Evolutionary conservation across 2,329 filamentous ascomycete genomes (phyloP).

Genomic region (Alternaria viburni): DNA sequence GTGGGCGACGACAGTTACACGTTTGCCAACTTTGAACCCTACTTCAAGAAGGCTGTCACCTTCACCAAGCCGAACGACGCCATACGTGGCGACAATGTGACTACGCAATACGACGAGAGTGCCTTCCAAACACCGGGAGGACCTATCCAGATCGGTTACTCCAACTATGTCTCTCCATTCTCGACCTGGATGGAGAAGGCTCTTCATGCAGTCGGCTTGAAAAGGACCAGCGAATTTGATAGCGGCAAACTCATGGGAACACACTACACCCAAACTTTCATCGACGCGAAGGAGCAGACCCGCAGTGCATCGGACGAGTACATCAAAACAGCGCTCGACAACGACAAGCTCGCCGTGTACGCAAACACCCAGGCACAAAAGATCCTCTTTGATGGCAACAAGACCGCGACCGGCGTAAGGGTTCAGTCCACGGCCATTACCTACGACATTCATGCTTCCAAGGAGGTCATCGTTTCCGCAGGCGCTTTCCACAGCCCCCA

Average conservation of each 20-base stretch:
- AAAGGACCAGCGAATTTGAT: conserved; percentile 14
- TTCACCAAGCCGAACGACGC: conserved; percentile 30
- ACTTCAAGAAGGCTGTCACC: conserved; percentile 31
- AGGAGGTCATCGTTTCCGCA: background rate
- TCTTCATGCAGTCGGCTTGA: conserved; percentile 20
- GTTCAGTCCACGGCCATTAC: conserved; percentile 52
- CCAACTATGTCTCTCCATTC: conserved; percentile 23
- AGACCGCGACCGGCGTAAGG: conserved; percentile 24
- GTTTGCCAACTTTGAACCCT: background rate
- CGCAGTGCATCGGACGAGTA: conserved; percentile 13
- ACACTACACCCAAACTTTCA: conserved; percentile 27
- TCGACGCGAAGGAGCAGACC: conserved; percentile 22
- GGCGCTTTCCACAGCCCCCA: conserved; percentile 34
- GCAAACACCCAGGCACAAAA: conserved; percentile 40
- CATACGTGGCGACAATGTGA: conserved; percentile 10
- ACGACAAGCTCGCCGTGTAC: conserved; percentile 29
- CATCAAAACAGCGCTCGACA: conserved; percentile 1
- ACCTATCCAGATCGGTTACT: conserved; percentile 24
- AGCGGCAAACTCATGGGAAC: conserved; percentile 20
- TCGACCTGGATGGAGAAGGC: conserved; percentile 21
- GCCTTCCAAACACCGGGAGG: conserved; percentile 4
- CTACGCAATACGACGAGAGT: conserved; percentile 8
- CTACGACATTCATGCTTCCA: conserved; percentile 36
- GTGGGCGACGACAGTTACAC: background rate
- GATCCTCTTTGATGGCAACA: conserved; percentile 41